A percentile compares a stretch with the other conserved stretches of the same genome.
phyloP scores from a whole-genome alignment of 345 rosid species.

The Firmiana major region DNA sequence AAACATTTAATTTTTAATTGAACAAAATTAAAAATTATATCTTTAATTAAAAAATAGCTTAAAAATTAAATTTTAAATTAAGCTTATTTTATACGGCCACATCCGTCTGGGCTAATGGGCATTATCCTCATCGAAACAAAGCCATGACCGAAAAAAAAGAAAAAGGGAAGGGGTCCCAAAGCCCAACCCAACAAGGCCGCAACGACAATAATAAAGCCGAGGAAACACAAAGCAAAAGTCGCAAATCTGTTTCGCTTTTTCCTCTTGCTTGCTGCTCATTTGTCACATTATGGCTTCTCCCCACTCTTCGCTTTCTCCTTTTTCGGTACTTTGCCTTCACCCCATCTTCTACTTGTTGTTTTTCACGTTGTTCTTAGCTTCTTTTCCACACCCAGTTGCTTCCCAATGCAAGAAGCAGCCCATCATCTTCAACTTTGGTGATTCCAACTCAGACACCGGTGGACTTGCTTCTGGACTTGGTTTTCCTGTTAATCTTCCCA shows the following conservation, averaged over 20 bases:
- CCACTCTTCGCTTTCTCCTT: background rate
- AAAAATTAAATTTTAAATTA: too few species aligned
- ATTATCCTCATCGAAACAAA: too few species aligned
- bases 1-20: too few species aligned
- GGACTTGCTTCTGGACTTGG: conserved; percentile 85
- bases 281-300: background rate
- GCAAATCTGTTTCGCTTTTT: background rate
- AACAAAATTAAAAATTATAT: too few species aligned
- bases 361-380: background rate
- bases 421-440: conserved; percentile 79
- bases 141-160: background rate
- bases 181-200: background rate
- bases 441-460: conserved; percentile 94
- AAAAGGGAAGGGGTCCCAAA: background rate
- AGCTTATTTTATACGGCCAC: too few species aligned
- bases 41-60: too few species aligned
- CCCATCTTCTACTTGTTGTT: background rate
- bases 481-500: conserved; percentile 54
- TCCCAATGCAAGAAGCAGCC: conserved; percentile 46
- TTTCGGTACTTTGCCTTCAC: background rate
- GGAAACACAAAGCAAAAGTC: background rate
- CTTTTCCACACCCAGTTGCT: conserved; percentile 8
- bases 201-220: background rate
- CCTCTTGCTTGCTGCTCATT: too few species aligned
- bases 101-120: too few species aligned